Conservation (phyloP, 352 stramenopile genomes). For the Phytophthora tentaculata region DNA sequence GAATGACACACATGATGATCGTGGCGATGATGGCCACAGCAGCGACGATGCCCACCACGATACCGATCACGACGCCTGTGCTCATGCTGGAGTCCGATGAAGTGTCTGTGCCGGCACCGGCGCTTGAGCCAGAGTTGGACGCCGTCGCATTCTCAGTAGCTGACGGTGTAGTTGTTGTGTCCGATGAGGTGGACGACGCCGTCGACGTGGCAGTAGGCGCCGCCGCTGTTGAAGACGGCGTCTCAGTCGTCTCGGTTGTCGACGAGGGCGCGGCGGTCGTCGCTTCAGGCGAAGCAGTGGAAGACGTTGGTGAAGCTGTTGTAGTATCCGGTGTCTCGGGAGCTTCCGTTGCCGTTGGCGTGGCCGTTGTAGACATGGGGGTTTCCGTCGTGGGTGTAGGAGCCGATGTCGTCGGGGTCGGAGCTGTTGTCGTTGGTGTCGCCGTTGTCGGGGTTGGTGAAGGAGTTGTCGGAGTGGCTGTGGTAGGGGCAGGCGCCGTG, state of each 20-base stretch:
- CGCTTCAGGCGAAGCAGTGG: constrained; percentile 6
- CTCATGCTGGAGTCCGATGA: constrained; percentile 58
- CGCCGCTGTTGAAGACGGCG: constrained; percentile 21
- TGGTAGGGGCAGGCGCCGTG: constrained; percentile 2
- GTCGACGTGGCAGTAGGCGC: constrained; percentile 32
- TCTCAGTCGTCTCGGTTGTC: constrained; percentile 14
- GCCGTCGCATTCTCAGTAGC: constrained; percentile 21
- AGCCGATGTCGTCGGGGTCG: constrained; percentile 18
- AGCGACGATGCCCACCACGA: constrained; percentile 70
- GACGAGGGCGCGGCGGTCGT: constrained; percentile 14
- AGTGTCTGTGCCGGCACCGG: constrained; percentile 23
- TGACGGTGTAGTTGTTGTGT: constrained; percentile 27
- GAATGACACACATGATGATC: constrained; percentile 63
- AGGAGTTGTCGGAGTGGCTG: constrained; percentile 16
- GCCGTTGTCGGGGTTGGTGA: constrained; percentile 11
- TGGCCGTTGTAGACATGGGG: constrained; percentile 6
- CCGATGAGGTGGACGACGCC: constrained; percentile 31
- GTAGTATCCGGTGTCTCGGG: constrained; percentile 20
- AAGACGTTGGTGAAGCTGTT: constrained; percentile 6
- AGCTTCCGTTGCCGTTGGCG: background rate
- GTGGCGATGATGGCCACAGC: constrained; percentile 64
- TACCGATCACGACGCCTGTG: constrained; percentile 71
- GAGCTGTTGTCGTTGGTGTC: constrained; percentile 16
- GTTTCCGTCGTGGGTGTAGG: constrained; percentile 26
- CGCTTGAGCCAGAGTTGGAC: constrained; percentile 25